Base-by-base conservation (phyloP, 176 grass and related monocot genomes). In the Saccharum spontaneum region DNA sequence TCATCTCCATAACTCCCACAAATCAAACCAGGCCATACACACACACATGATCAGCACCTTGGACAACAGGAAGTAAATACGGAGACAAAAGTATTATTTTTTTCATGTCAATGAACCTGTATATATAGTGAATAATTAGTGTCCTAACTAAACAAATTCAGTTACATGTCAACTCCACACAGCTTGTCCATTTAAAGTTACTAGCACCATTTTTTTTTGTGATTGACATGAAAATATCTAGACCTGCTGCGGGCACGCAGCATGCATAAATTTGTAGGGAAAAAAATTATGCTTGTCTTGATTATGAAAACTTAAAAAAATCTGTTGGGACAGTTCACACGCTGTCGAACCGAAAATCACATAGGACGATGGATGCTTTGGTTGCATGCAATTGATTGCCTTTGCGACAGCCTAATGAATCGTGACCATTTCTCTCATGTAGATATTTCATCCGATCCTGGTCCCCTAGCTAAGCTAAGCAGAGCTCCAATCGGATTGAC, bases 391-490 rank as follows among this genome's bases (percentile, higher is more conserved):
- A 83, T 87, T 87, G n/a, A 74, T 83, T 87, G 75, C 40, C 22
- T 67, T 69, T 22, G 84, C 17, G 74, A 87, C 84, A 86, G 15
- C 74, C 43, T 83, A 68, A 38, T 79, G 75, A 87, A 87, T 83
- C 14, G 22, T 79, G 11, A 61, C 69, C 68, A 75, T 61, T 66
- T 59, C 26, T 59, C 26, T 83, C 24, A 26, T 44, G 70, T 45
- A 20, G 82, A 85, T 50, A 63, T 63, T 75, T 79, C 45, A 14
- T 57, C 28, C 28, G 28, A 28, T 28, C 14, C 73, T 67, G 71
- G 76, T 67, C 60, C 83, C 86, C 34, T 54, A n/a, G 55, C 55
- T 59, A 16, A 54, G 15, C 16, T 24, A 11, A 7, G 18, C 4
- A 41, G 31, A 33, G 63, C 17, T 82, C 79, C 67, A 10, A 52